Evolutionary conservation across 2,329 filamentous ascomycete genomes (phyloP), one percentile per base, ranked within the genome.

Genomic region (Lomentospora prolificans): DNA sequence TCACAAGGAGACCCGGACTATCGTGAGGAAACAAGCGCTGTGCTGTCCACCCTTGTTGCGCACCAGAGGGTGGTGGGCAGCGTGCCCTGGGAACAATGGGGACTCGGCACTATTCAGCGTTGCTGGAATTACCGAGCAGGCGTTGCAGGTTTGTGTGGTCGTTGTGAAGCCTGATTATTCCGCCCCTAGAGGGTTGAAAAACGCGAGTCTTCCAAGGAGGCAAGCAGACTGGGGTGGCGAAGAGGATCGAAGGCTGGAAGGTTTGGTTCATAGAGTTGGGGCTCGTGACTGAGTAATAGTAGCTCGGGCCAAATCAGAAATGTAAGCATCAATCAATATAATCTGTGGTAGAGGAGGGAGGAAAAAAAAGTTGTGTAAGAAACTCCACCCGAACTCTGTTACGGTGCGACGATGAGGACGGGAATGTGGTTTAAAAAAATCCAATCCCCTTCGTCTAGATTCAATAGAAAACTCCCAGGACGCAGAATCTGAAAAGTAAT

Each of bases 11-110:
- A 30, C 52, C 36, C 19, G 12, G 22, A 22, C 51, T 36, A 44
- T 36, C 27, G 52, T 30, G 33, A 44, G 36, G n/a, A n/a, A 54
- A 39, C 44, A 48, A 48, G 10, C 3, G 44, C 22, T 12, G 44
- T 48, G 17, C 44, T 22, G 44, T 22, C 44, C 44, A 48, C 44
- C 44, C 44, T 22, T 17, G 44, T 22, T 48, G 44, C 44, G 24
- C 44, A 48, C 44, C 44, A 48, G 17, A 25, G 22, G 22, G 36
- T 44, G 50, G 33, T 46, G 52, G 52, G 33, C 52, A 54, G 52
- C 52, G 36, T 44, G 52, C 36, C 24, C 33, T 25, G 36, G 9
- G 17, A 44, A 9, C 52, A 31, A 36, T 12, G 24, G 19, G 41
- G 19, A 27, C 9, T 30, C 52, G 41, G 33, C 36, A 27, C 33